These are phyloP conservation scores for Cotoneaster glaucophyllus DNA, from an alignment of 306 rosid species.

Conservation along the genomic window DNA sequence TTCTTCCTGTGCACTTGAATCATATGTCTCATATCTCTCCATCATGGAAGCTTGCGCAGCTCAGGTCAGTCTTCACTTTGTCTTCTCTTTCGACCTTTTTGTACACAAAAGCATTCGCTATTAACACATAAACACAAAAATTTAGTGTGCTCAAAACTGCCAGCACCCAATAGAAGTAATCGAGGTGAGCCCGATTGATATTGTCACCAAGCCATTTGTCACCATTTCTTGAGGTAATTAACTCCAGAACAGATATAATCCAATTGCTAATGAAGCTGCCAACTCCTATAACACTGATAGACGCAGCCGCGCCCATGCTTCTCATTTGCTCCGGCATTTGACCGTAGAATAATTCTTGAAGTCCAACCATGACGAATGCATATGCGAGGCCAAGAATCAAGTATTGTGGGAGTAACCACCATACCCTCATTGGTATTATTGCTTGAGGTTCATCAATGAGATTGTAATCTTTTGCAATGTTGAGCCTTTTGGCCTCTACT, in stretches of 20 bases:
- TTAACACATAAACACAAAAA: slow-evolving; percentile 37
- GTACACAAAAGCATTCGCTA: slow-evolving; percentile 49
- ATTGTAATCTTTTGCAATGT: slow-evolving; percentile 26
- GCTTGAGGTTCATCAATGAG: slow-evolving; percentile 42
- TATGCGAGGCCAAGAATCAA: slow-evolving; percentile 40
- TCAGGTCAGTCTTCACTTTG: background rate
- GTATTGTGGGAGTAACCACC: slow-evolving; percentile 90
- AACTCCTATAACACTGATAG: slow-evolving; percentile 45
- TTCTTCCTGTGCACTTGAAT: no score
- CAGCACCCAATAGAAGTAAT: slow-evolving; percentile 54
- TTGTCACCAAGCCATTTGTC: slow-evolving; percentile 53
- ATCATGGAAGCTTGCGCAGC: background rate
- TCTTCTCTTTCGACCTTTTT: slow-evolving; percentile 34
- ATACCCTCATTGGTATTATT: slow-evolving; percentile 46
- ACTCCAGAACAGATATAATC: slow-evolving; percentile 33
- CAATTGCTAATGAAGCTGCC: slow-evolving; percentile 48
- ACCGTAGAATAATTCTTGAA: slow-evolving; percentile 60
- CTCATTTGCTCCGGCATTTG: slow-evolving; percentile 63
- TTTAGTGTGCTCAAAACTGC: slow-evolving; percentile 50
- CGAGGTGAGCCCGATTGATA: slow-evolving; percentile 61
- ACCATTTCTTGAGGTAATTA: slow-evolving; percentile 11
- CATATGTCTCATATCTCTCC: background rate
- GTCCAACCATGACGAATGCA: slow-evolving; percentile 47
- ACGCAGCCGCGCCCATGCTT: slow-evolving; percentile 77
- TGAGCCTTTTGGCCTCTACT: slow-evolving; percentile 50